Conservation (phyloP, 805 yeast species). For the Ogataea parapolymorpha region DNA sequence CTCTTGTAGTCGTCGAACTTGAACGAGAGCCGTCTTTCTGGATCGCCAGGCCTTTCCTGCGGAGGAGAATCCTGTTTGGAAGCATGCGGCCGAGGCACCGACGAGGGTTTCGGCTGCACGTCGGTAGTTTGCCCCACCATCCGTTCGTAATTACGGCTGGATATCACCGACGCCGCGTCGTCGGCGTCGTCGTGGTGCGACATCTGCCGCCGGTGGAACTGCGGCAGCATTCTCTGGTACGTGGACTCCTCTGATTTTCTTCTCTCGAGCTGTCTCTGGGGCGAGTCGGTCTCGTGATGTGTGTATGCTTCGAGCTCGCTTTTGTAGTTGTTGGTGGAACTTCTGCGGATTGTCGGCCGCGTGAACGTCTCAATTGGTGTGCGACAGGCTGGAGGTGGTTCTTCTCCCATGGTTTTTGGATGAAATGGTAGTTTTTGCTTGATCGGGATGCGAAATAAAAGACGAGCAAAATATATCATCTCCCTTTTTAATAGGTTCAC, state of each 20-base stretch:
- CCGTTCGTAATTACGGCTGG: constrained; percentile 9
- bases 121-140: constrained; percentile 7
- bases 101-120: background rate
- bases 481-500: constrained; percentile 1
- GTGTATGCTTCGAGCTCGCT: constrained; percentile 23
- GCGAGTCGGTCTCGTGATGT: constrained; percentile 7
- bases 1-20: constrained; percentile 26
- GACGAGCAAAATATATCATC: background rate
- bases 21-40: constrained; percentile 16
- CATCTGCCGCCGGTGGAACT: constrained; percentile 19
- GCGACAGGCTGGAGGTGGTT: constrained; percentile 22
- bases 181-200: constrained; percentile 11
- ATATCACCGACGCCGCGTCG: constrained; percentile 11
- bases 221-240: constrained; percentile 24
- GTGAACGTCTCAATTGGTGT: constrained; percentile 15
- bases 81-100: background rate
- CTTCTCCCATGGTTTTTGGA: background rate
- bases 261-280: constrained; percentile 12
- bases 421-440: too few species aligned
- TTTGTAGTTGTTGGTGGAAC: constrained; percentile 21
- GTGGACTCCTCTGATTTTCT: constrained; percentile 20
- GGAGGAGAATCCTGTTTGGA: too few species aligned
- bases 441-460: background rate
- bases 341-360: constrained; percentile 13
- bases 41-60: background rate